Base-by-base conservation (phyloP, 768 basidiomycete genomes). In the Amanita jacksonii region DNA sequence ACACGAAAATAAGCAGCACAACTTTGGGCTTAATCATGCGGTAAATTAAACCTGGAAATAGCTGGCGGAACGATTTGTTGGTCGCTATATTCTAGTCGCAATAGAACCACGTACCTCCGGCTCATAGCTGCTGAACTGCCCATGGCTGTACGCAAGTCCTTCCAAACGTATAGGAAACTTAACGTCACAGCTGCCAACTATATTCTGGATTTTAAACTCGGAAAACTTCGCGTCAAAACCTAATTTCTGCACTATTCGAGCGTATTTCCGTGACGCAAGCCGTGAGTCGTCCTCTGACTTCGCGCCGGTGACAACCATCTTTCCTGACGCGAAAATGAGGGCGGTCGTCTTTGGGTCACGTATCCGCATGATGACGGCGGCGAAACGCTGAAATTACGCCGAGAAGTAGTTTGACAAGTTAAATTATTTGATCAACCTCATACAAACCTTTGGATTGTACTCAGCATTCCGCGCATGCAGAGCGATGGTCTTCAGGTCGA, bases 1-100 rank as follows among this genome's bases (percentile, higher is more conserved):
- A 97, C 9, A 98, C 96, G 67, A 99, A 99, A 57, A 99, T 98
- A 41, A 99, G 74, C 32, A 99, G 69, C 31, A 99, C 96, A 51
- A 99, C 96, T 68, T 99, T 99, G 5, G 96, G 96, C 64, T 97
- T 96, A 67, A 97, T 86, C 96, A 98, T 98, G 54, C 94, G 87
- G 59, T 99, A 98, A 61, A 99, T 98, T 35, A 99, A 76, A 57
- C 96, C 94, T 43, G 96, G 94, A 82, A 99, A 98, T 45, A 98
- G 69, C 94, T 98, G 46, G 6, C 12, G 13, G 19, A 16, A 23
- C 46, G n/a, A 23, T 28, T 42, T 53, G 28, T 57, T 47, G 38
- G 43, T 40, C 19, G 46, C 7, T 42, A 19, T 20, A 8, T 37
- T 34, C 3, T 16, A 19, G 30, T 15, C 30, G 42, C 15, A 19